Evolutionary conservation across 768 basidiomycete genomes (phyloP).

Genomic region (Suillus occidentalis): DNA sequence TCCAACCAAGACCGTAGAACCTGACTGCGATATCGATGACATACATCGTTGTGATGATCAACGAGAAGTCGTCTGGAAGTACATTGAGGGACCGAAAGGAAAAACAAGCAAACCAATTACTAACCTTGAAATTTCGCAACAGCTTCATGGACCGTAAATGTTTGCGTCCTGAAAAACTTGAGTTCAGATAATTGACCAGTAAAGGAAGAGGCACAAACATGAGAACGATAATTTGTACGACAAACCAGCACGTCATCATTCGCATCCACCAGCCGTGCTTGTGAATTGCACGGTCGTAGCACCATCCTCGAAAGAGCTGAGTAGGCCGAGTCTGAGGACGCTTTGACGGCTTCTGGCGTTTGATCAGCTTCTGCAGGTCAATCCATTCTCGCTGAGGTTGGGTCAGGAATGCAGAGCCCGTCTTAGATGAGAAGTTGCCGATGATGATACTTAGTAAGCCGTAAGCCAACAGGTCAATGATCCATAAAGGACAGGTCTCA

Average conservation of each 20-base stretch:
- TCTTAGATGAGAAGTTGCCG: conserved; percentile 84
- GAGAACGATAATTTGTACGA: conserved; percentile 78
- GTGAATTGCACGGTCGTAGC: conserved; percentile 84
- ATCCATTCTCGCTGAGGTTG: conserved; percentile 92
- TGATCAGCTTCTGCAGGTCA: conserved; percentile 86
- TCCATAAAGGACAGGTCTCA: conserved; percentile 33
- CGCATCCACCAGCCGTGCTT: conserved; percentile 95
- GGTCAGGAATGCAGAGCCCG: conserved; percentile 84
- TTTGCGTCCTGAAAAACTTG: conserved; percentile 65
- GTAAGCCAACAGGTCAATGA: background rate
- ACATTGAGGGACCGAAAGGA: conserved; percentile 14
- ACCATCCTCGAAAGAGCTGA: conserved; percentile 69
- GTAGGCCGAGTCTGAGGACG: conserved; percentile 66
- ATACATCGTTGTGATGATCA: conserved; percentile 71
- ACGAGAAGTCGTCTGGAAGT: conserved; percentile 68
- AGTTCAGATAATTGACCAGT: conserved; percentile 2
- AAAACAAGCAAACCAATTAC: conserved; percentile 18
- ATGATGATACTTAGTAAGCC: conserved; percentile 79
- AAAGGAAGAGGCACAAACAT: conserved; percentile 54
- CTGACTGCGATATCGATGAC: conserved; percentile 75
- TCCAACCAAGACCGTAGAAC: conserved; percentile 82
- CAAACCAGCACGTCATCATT: conserved; percentile 74
- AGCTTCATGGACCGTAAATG: conserved; percentile 53
- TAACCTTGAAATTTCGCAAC: conserved; percentile 62
- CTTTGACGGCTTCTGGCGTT: conserved; percentile 82